These are phyloP conservation scores for Psilocybe mexicana DNA, from an alignment of 1,284 basidiomycete species.

Conservation along the genomic window DNA sequence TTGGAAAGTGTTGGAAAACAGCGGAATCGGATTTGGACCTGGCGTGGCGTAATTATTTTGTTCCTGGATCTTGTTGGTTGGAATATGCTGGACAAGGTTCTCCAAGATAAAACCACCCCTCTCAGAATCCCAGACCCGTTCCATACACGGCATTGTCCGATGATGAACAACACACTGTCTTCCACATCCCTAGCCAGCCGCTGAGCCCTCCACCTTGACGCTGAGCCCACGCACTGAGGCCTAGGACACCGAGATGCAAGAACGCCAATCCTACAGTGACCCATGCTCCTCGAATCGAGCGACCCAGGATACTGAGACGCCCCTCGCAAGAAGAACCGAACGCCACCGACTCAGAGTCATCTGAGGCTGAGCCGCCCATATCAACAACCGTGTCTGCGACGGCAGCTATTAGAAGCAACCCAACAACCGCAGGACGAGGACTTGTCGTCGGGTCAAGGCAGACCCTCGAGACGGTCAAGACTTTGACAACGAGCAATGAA, in stretches of 20 bases:
- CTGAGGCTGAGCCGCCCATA: background rate
- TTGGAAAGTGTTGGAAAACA: too few species aligned
- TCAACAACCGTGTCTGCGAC: conserved; percentile 24
- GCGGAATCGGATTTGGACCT: too few species aligned
- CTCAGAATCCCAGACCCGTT: background rate
- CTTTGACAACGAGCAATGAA: conserved; percentile 23
- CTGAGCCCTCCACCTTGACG: background rate
- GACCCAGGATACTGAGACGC: conserved; percentile 3
- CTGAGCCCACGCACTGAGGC: conserved; percentile 1
- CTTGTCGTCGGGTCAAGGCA: conserved; percentile 16
- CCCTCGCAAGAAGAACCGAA: background rate
- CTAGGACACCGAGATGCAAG: conserved; percentile 26
- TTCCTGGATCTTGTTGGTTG: too few species aligned
- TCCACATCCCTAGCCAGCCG: background rate
- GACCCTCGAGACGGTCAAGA: conserved; percentile 21
- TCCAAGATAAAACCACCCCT: too few species aligned
- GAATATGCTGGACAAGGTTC: too few species aligned
- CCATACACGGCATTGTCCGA: background rate
- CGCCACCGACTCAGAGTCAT: conserved; percentile 3
- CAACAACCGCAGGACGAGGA: conserved; percentile 15
- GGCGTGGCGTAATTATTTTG: too few species aligned
- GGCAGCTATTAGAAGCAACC: conserved; percentile 22
- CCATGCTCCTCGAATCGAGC: conserved; percentile 16
- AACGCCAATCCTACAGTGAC: conserved; percentile 23
- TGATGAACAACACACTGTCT: background rate